Conservation (phyloP, 768 basidiomycete genomes). For the Grammothele lineata region DNA sequence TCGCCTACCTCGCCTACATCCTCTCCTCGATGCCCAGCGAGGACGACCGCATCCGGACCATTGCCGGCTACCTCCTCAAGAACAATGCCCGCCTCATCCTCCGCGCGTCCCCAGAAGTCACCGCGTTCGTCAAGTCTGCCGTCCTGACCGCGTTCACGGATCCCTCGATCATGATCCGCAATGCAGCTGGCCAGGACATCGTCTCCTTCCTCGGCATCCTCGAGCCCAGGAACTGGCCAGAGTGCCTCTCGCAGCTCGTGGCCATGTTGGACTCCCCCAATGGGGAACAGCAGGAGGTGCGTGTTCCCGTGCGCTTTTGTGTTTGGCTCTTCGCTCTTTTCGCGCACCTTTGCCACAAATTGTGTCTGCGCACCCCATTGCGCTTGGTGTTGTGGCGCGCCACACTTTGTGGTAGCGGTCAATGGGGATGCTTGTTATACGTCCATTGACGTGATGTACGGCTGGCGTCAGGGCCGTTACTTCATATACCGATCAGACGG, state of each 20-base stretch:
- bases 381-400: no score
- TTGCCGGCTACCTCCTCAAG: conserved; percentile 96
- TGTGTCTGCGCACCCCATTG: no score
- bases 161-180: conserved; percentile 81
- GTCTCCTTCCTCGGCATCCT: conserved; percentile 84
- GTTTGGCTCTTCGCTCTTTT: no score
- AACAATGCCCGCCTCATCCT: conserved; percentile 86
- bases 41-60: conserved; percentile 89
- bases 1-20: conserved; percentile 94
- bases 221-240: conserved; percentile 92
- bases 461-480: no score
- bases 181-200: conserved; percentile 91
- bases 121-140: conserved; percentile 68
- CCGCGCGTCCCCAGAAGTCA: conserved; percentile 58
- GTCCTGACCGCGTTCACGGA: conserved; percentile 82
- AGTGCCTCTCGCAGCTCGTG: conserved; percentile 85
- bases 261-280: conserved; percentile 73
- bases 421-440: no score
- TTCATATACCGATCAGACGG: no score
- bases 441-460: no score
- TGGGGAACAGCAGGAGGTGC: conserved; percentile 81
- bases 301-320: conserved; percentile 18
- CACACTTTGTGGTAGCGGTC: no score
- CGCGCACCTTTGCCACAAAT: no score
- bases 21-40: conserved; percentile 76